A percentile compares a stretch with the other conserved stretches of the same genome.
Evolutionary conservation across 768 basidiomycete genomes (phyloP).

Genomic region (Leucosporidium scottii): DNA sequence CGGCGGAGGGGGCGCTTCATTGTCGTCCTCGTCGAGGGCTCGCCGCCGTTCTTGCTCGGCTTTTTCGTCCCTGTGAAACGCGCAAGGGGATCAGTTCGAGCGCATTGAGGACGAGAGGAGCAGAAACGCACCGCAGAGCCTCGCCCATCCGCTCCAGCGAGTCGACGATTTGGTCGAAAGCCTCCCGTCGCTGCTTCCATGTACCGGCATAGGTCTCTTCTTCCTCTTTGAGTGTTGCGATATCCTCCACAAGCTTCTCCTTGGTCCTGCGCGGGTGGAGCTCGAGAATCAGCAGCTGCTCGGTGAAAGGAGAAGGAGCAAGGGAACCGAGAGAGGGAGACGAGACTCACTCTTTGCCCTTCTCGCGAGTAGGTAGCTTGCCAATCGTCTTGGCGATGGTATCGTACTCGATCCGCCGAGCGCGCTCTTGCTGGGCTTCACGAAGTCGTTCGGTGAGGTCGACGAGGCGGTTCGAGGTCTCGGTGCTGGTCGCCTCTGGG

Average conservation of each 20-base stretch:
- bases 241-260: slow-evolving; percentile 12
- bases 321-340: too few relatives aligned
- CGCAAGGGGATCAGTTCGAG: not conserved
- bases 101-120: too few relatives aligned
- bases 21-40: slow-evolving; percentile 26
- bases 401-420: slow-evolving; percentile 28
- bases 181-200: slow-evolving; percentile 11
- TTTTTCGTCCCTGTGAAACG: slow-evolving; percentile 27
- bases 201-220: slow-evolving; percentile 15
- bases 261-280: slow-evolving; percentile 8
- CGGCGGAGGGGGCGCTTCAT: not conserved
- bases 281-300: not conserved
- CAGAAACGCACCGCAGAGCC: slow-evolving; percentile 19
- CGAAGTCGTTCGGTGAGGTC: not conserved
- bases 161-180: slow-evolving; percentile 20
- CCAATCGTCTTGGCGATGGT: slow-evolving; percentile 4
- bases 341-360: slow-evolving; percentile 25
- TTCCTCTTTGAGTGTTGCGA: slow-evolving; percentile 5
- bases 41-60: slow-evolving; percentile 25
- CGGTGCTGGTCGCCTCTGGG: not conserved
- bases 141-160: slow-evolving; percentile 20
- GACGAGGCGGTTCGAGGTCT: not conserved
- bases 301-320: not conserved
- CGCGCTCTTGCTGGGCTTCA: slow-evolving; percentile 18
- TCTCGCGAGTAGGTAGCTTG: slow-evolving; percentile 6